These are phyloP conservation scores for Casaregolazyma lundiana DNA, from an alignment of 1,139 yeast genomes.

Conservation along the genomic window DNA sequence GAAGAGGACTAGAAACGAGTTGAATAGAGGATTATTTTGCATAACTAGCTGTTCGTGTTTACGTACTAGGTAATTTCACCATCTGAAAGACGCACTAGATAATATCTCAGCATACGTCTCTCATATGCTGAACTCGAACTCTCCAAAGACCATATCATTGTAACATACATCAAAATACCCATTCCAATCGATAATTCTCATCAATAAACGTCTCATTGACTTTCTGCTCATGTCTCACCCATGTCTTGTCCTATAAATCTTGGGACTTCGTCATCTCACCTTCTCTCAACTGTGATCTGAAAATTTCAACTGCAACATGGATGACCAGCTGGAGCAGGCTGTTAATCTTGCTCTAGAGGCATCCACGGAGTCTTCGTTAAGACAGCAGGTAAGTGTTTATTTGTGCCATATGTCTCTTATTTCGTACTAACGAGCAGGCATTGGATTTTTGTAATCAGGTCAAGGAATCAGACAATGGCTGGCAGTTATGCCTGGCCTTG, in stretches of 20 bases:
- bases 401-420: not conserved
- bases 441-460: conserved; percentile 71
- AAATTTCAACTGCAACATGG: conserved; percentile 43
- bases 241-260: too few relatives aligned
- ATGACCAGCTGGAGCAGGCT: conserved; percentile 87
- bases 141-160: too few relatives aligned
- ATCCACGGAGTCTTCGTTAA: conserved; percentile 61
- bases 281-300: conserved; percentile 1
- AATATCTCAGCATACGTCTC: too few relatives aligned
- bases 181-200: too few relatives aligned
- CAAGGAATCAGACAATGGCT: conserved; percentile 72
- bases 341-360: conserved; percentile 84
- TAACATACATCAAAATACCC: too few relatives aligned
- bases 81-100: too few relatives aligned
- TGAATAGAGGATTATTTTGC: not conserved
- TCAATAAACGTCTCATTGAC: too few relatives aligned
- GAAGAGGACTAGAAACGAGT: not conserved
- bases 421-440: conserved; percentile 42
- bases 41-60: not conserved
- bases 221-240: too few relatives aligned
- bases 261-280: not conserved
- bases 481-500: conserved; percentile 68
- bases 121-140: not conserved
- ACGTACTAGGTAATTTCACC: not conserved
- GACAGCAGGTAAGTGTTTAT: conserved; percentile 49